Conservation (phyloP, 2,329 filamentous ascomycete genomes). For the Colletotrichum noveboracense region DNA sequence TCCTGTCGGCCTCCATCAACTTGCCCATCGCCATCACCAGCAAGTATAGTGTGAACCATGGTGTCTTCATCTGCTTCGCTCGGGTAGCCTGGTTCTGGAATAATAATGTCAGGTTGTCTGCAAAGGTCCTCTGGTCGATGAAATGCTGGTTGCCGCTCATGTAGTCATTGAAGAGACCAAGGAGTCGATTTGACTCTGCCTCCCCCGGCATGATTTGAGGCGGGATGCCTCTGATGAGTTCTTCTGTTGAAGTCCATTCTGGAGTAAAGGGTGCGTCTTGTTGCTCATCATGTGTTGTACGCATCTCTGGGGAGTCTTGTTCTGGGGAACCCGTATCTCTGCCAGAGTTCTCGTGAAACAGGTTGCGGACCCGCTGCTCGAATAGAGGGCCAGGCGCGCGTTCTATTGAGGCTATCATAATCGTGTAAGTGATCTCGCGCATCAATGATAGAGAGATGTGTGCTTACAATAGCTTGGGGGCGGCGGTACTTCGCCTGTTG, state of each 20-base stretch:
- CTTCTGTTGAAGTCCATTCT: slow-evolving; percentile 17
- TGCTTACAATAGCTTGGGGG: slow-evolving; percentile 17
- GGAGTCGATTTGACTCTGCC: slow-evolving; percentile 24
- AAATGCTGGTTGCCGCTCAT: slow-evolving; percentile 34
- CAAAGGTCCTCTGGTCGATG: slow-evolving; percentile 29
- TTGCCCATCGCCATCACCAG: slow-evolving; percentile 34
- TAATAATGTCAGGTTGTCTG: slow-evolving; percentile 27
- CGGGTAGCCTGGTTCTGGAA: slow-evolving; percentile 26
- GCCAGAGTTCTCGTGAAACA: slow-evolving; percentile 13
- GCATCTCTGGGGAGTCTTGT: background rate
- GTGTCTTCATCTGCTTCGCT: slow-evolving; percentile 23
- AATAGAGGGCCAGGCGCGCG: slow-evolving; percentile 11
- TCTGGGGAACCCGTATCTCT: slow-evolving; percentile 10
- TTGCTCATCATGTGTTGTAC: background rate
- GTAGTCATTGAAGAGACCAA: slow-evolving; percentile 27
- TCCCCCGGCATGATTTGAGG: slow-evolving; percentile 17
- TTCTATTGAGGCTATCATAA: slow-evolving; percentile 5
- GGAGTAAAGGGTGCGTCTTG: slow-evolving; percentile 9
- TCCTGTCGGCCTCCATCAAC: slow-evolving; percentile 27
- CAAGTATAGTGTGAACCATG: slow-evolving; percentile 32
- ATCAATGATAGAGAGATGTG: too few species aligned
- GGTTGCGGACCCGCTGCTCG: slow-evolving; percentile 2
- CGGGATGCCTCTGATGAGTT: slow-evolving; percentile 14
- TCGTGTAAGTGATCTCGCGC: too few species aligned
- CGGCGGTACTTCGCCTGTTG: slow-evolving; percentile 11